Evolutionary conservation across 305 asterid genomes (phyloP).

Genomic region (Lippia alba): DNA sequence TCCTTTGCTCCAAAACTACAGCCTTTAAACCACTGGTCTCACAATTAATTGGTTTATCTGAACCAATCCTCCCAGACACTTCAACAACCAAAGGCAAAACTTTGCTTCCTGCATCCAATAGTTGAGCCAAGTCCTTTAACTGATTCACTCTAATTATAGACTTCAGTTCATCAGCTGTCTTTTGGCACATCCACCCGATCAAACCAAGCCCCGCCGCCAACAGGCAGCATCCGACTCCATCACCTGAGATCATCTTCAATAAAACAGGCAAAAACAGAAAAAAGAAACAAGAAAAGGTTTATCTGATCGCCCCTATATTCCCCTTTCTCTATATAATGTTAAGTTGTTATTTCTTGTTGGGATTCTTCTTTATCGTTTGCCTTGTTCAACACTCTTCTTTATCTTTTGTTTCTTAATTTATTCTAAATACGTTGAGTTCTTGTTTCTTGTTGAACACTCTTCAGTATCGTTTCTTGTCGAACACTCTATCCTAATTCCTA

Average conservation of each 20-base stretch:
- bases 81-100: constrained; percentile 90
- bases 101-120: constrained; percentile 85
- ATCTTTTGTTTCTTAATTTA: too few species aligned
- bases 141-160: constrained; percentile 91
- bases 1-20: constrained; percentile 96
- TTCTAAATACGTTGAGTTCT: background rate
- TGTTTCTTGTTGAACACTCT: background rate
- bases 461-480: too few species aligned
- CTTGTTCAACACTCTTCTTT: too few species aligned
- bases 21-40: constrained; percentile 94
- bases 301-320: too few species aligned
- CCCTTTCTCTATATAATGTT: too few species aligned
- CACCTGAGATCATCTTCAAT: constrained; percentile 73
- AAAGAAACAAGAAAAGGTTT: too few species aligned
- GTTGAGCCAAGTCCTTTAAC: constrained; percentile 90
- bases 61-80: constrained; percentile 92
- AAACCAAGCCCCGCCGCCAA: constrained; percentile 96
- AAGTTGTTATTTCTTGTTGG: too few species aligned
- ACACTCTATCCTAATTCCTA: too few species aligned
- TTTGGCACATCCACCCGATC: constrained; percentile 87
- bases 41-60: constrained; percentile 88
- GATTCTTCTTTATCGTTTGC: too few species aligned
- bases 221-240: constrained; percentile 87
- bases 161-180: constrained; percentile 86
- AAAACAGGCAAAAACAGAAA: background rate